Evolutionary conservation across 495 filamentous ascomycete species (phyloP).

Genomic region (Penicillium maclennaniae): DNA sequence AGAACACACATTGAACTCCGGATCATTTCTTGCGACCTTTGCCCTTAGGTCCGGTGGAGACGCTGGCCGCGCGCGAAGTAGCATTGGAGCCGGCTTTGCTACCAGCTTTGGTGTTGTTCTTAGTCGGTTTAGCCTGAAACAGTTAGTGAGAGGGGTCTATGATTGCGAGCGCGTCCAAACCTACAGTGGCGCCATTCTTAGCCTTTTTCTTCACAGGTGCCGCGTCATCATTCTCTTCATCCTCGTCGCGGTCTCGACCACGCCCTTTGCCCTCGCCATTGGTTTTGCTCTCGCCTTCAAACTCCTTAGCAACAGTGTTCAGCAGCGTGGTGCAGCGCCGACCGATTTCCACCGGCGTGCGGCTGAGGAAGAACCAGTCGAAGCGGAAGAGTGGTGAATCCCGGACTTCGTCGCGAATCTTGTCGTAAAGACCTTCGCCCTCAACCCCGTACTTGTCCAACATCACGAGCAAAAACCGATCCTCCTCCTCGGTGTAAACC

Average conservation of each 20-base stretch:
- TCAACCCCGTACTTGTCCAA: conserved; percentile 87
- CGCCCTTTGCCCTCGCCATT: conserved; percentile 69
- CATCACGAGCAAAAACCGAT: conserved; percentile 92
- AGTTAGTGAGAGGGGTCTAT: conserved; percentile 11
- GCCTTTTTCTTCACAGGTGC: conserved; percentile 88
- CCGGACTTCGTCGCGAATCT: conserved; percentile 86
- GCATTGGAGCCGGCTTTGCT: conserved; percentile 49
- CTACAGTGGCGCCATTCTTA: conserved; percentile 73
- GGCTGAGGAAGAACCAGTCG: conserved; percentile 97
- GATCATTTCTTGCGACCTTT: conserved; percentile 50
- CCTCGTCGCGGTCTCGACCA: conserved; percentile 71
- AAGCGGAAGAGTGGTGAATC: conserved; percentile 95
- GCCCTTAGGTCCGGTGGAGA: conserved; percentile 45
- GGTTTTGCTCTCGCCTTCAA: conserved; percentile 72
- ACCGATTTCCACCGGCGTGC: conserved; percentile 88
- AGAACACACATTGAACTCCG: not conserved
- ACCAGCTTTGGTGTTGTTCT: conserved; percentile 54
- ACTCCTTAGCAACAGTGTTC: conserved; percentile 89
- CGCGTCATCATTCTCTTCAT: conserved; percentile 71
- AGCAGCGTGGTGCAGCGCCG: conserved; percentile 91
- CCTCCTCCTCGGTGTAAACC: conserved; percentile 98
- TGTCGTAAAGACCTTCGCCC: conserved; percentile 77
- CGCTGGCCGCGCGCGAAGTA: conserved; percentile 56
- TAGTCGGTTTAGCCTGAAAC: conserved; percentile 57
- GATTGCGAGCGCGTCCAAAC: conserved; percentile 12